Base-by-base conservation (phyloP, 345 rosid species). In the Corchorus capsularis region DNA sequence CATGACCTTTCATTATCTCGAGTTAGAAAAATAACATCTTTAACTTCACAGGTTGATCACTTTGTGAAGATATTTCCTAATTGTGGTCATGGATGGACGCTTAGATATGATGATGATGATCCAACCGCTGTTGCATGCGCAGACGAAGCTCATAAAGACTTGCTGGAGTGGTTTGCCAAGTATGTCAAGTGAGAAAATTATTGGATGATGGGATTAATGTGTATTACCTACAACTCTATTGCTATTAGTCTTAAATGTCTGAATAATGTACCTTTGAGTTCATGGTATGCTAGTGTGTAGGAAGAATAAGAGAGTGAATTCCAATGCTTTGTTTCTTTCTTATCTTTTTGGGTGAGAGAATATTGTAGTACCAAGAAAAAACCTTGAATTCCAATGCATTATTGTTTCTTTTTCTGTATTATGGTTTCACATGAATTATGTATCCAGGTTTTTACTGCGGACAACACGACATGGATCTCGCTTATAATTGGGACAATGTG, bases 61-160 rank as follows among this genome's bases (percentile, higher is more conserved):
- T 78, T 76, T 39, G 94, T 90, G 80, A 94, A 91, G 89, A 82
- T 92, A 75, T 94, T 92, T 79, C 93, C 98, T 1, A 80, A 86
- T 70, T 91, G 88, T 43, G 69, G 75, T 3, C 97, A 92, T 11
- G 97, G 97, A 19, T 94, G 96, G 96, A 86, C 90, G 1, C 77
- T 92, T 27, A 84, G 98, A 79, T 94, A 87, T 80, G 63, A 80
- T 3, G 75, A 9, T 3, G 81, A 83, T 65, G 89, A 94, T 75
- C 84, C 81, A 66, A 68, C 65, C 20, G 93, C 87, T 0, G 88
- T 87, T 43, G 80, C 82, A 77, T 35, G 69, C n/a, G 98, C 96
- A 5, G 78, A 82, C 43, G 92, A 92, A 83, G 96, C 97, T 47
- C 97, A 92, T 84, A 77, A 76, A 43, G 69, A 87, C 82, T 75